phyloP scores from a whole-genome alignment of 2,329 filamentous ascomycete genomes.

The Gyromitra esculenta region DNA sequence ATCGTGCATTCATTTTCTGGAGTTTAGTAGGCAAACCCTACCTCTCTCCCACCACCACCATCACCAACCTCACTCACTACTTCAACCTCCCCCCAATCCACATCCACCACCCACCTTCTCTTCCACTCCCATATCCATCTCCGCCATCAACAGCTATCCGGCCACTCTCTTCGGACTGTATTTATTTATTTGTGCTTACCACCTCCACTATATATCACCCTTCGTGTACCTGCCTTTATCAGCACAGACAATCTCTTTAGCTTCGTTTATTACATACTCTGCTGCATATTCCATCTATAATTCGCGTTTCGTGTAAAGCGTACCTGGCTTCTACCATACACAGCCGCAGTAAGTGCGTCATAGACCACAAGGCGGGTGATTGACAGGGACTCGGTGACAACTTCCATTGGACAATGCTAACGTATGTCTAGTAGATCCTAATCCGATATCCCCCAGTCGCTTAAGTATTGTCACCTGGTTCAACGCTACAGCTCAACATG shows the following conservation, averaged over 20 bases:
- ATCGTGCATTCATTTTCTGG: slow-evolving; percentile 47
- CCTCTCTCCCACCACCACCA: neutral
- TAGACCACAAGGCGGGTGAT: slow-evolving; percentile 23
- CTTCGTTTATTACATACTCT: slow-evolving; percentile 13
- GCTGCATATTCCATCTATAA: slow-evolving; percentile 40
- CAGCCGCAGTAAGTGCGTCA: slow-evolving; percentile 44
- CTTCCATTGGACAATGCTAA: slow-evolving; percentile 47
- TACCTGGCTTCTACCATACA: slow-evolving; percentile 41
- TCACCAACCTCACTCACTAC: slow-evolving; percentile 30
- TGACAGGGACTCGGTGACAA: slow-evolving; percentile 25
- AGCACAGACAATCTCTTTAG: slow-evolving; percentile 18
- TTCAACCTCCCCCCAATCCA: slow-evolving; percentile 16
- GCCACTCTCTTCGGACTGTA: slow-evolving; percentile 47
- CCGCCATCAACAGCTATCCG: slow-evolving; percentile 35
- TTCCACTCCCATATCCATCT: slow-evolving; percentile 12
- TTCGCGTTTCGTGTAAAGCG: slow-evolving; percentile 41
- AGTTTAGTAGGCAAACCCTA: slow-evolving; percentile 20
- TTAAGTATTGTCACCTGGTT: slow-evolving; percentile 43
- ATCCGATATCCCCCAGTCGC: slow-evolving; percentile 44
- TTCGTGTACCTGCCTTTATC: slow-evolving; percentile 31
- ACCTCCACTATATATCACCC: slow-evolving; percentile 40
- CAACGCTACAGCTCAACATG: slow-evolving; percentile 30
- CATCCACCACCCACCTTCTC: slow-evolving; percentile 15
- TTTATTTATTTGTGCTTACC: slow-evolving; percentile 4
- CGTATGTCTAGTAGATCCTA: slow-evolving; percentile 40